These are phyloP conservation scores for Eucalyptus marginata DNA, from an alignment of 345 rosid species.

Conservation along the genomic window DNA sequence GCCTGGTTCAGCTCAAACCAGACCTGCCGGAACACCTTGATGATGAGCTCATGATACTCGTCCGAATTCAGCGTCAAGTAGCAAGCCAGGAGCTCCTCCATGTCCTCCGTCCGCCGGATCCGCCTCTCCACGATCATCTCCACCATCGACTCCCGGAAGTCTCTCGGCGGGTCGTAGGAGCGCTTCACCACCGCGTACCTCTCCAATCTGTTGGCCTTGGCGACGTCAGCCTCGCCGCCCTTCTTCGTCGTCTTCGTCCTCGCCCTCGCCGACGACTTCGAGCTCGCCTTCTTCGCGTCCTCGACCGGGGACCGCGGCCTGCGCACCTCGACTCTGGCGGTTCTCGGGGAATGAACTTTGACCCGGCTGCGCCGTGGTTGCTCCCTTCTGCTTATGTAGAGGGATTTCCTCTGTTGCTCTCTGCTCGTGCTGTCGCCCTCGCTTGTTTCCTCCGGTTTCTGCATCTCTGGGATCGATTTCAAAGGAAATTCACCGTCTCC, in stretches of 20 bases:
- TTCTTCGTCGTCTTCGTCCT: slow-evolving; percentile 36
- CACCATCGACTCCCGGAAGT: slow-evolving; percentile 79
- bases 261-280: slow-evolving; percentile 45
- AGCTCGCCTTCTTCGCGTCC: slow-evolving; percentile 1
- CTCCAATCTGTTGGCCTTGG: slow-evolving; percentile 19
- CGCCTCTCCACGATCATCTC: slow-evolving; percentile 79
- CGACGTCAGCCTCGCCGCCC: background rate
- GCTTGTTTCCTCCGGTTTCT: background rate
- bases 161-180: slow-evolving; percentile 61
- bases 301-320: background rate
- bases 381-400: slow-evolving; percentile 42
- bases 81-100: slow-evolving; percentile 79
- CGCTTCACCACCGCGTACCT: slow-evolving; percentile 69
- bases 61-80: slow-evolving; percentile 65
- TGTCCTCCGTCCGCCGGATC: slow-evolving; percentile 37
- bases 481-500: slow-evolving; percentile 21
- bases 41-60: slow-evolving; percentile 72
- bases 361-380: slow-evolving; percentile 30
- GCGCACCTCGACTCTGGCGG: background rate
- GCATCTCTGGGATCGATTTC: background rate
- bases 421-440: slow-evolving; percentile 18
- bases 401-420: slow-evolving; percentile 59
- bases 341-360: slow-evolving; percentile 46
- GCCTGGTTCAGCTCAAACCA: slow-evolving; percentile 32
- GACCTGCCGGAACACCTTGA: slow-evolving; percentile 79